Evolutionary conservation across 345 rosid species (phyloP), one percentile per base, ranked within the genome.

Genomic region (Lumnitzera littorea): DNA sequence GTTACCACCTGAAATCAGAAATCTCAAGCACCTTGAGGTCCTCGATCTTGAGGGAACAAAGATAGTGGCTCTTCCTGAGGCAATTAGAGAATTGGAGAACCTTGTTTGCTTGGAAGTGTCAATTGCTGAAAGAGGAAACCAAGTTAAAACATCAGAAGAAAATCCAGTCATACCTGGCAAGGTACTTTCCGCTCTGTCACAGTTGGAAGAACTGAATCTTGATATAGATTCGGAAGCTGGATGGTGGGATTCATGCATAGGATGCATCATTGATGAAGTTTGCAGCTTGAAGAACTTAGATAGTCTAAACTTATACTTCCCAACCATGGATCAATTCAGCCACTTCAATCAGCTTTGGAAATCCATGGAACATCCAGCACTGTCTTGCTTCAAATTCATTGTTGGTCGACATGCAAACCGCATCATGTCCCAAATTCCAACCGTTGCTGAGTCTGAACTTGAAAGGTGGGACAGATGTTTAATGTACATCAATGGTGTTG

Each of bases 1-100:
- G 4, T 56, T 76, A n/a, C 46, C 76, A 0, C 71, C 71, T 0
- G 36, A 56, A 16, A 46, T 72, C 51, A 76, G 74, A 12, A 51
- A 72, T 23, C 72, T 68, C 24, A 36, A 17, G 24, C 56, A 29
- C 48, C 76, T 67, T 0, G 60, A 67, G 70, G 56, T 60, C 25
- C 76, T 71, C 62, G 70, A 75, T 67, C 73, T 71, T 48, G 36
- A 61, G 58, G 67, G 65, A 0, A 64, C 55, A 4, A 56, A 61
- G 48, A 67, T 62, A 23, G 13, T 61, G 15, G 27, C 57, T 49
- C 55, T 67, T 15, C 79, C 79, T 2, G 51, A 10, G 2, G 58
- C 27, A 3, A 17, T 61, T 2, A 56, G 41, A n/a, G 27, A 58
- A 0, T 46, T 64, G 48, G 41, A 49, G 13, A 61, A 62, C 15